Evolutionary conservation across 2,329 filamentous ascomycete species (phyloP).

Genomic region (Aspergillus alliaceus): DNA sequence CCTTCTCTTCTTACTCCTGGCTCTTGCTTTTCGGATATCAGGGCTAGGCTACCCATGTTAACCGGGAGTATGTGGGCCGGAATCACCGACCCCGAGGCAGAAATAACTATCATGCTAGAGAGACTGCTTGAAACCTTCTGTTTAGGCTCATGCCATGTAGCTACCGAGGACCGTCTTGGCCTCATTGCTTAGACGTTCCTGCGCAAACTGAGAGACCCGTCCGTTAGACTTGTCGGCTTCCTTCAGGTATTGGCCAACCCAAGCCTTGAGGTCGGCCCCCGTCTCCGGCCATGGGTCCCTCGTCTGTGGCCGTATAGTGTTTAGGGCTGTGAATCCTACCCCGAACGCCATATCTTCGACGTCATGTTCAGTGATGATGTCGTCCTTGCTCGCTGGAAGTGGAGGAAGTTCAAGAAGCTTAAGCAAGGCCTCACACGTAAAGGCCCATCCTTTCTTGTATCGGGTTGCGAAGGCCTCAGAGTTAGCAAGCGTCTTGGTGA

Average conservation of each 20-base stretch:
- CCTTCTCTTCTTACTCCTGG: too few species aligned
- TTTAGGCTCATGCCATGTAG: slow-evolving; percentile 43
- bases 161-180: slow-evolving; percentile 49
- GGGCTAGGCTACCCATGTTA: background rate
- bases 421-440: slow-evolving; percentile 85
- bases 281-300: slow-evolving; percentile 86
- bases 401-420: slow-evolving; percentile 89
- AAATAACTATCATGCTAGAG: background rate
- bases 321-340: slow-evolving; percentile 88
- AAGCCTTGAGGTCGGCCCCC: slow-evolving; percentile 70
- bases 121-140: background rate
- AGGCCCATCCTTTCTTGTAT: slow-evolving; percentile 86
- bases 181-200: slow-evolving; percentile 67
- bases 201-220: slow-evolving; percentile 68
- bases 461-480: slow-evolving; percentile 78
- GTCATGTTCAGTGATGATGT: slow-evolving; percentile 81
- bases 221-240: slow-evolving; percentile 75
- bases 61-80: background rate
- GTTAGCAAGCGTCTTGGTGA: slow-evolving; percentile 88
- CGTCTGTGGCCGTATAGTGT: slow-evolving; percentile 75
- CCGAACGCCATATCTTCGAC: slow-evolving; percentile 95
- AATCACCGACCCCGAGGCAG: background rate
- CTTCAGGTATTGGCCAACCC: slow-evolving; percentile 80
- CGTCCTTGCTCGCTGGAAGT: slow-evolving; percentile 67
- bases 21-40: background rate